Evolutionary conservation across 2,329 filamentous ascomycete species (phyloP).

Genomic region (Colletotrichum paranaense): DNA sequence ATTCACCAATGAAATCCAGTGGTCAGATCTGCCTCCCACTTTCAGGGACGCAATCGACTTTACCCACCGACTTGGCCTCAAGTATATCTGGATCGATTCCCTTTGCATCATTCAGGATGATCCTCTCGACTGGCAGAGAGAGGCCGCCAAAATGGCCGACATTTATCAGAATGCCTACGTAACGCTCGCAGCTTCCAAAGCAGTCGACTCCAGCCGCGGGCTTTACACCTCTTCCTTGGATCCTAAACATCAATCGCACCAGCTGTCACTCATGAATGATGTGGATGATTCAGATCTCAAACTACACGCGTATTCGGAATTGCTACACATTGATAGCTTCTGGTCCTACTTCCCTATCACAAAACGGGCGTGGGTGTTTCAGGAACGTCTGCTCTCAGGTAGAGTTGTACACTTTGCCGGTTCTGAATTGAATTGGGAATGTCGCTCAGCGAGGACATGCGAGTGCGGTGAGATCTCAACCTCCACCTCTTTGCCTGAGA

Average conservation of each 20-base stretch:
- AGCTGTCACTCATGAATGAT: neutral
- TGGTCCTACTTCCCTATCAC: neutral
- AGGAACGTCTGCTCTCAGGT: constrained; percentile 42
- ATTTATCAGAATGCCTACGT: constrained; percentile 22
- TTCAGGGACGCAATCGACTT: constrained; percentile 29
- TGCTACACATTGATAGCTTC: neutral
- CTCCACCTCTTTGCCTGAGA: too few relatives aligned
- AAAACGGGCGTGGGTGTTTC: constrained; percentile 43
- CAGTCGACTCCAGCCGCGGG: neutral
- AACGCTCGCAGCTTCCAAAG: constrained; percentile 14
- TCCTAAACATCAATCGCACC: too few relatives aligned
- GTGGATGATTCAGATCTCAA: neutral
- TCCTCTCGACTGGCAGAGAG: constrained; percentile 30
- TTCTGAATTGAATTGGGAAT: too few relatives aligned
- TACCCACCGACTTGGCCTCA: constrained; percentile 27
- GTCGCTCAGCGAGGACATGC: too few relatives aligned
- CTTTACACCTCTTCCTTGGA: neutral
- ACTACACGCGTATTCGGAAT: too few relatives aligned
- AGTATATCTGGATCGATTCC: constrained; percentile 38
- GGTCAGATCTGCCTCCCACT: constrained; percentile 12
- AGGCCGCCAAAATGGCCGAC: constrained; percentile 27
- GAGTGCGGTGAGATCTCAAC: too few relatives aligned
- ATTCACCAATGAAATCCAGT: neutral
- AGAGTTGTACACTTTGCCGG: constrained; percentile 40
- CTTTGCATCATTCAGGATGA: constrained; percentile 38